Base-by-base conservation (phyloP, 2,329 filamentous ascomycete genomes). In the Trichophyton equinum region DNA sequence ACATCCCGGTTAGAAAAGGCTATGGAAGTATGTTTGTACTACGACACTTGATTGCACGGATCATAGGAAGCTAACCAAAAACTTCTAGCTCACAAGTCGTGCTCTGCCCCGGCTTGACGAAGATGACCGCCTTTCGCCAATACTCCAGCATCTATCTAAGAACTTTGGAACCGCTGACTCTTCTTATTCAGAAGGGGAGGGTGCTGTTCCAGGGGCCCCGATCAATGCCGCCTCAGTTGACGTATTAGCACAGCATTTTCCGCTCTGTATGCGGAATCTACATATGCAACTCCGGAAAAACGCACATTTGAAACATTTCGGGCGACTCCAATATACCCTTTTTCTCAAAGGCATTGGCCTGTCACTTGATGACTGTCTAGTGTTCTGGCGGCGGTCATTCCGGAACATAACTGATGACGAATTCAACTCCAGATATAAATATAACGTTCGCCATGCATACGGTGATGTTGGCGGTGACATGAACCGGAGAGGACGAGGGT, bases 341-440 rank as follows among this genome's bases (percentile, higher is more conserved):
- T 99, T 99, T 81, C 81, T 99, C 62, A 99, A 99, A 75, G 94
- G 94, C 47, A 90, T 97, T 62, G 94, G 94, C 0, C 79, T 99
- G 30, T 90, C 83, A 64, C 78, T 99, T n/a, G 91, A 96, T 69
- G 92, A 99, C 74, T 90, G 85, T 67, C 81, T 99, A 25, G 68
- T 90, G 11, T 99, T 99, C 78, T 99, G 94, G 94, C 86, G 94
- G 9, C 82, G 84, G 64, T 80, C 82, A 30, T 97, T 99, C 81
- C 85, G 85, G 71, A 87, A 90, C 66, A 84, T 95, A 65, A 91
- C 89, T 0, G 94, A 97, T 69, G 92, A 97, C 69, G 86, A 86
- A 40, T 99, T 97, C 81, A 95, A 95, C 75, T 97, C 96, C 71
- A 91, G 96, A 71, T 97, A 99, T 76, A 83, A 88, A 51, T 99